phyloP scores from a whole-genome alignment of 495 filamentous ascomycete species.

The Aspergillus baeticus region DNA sequence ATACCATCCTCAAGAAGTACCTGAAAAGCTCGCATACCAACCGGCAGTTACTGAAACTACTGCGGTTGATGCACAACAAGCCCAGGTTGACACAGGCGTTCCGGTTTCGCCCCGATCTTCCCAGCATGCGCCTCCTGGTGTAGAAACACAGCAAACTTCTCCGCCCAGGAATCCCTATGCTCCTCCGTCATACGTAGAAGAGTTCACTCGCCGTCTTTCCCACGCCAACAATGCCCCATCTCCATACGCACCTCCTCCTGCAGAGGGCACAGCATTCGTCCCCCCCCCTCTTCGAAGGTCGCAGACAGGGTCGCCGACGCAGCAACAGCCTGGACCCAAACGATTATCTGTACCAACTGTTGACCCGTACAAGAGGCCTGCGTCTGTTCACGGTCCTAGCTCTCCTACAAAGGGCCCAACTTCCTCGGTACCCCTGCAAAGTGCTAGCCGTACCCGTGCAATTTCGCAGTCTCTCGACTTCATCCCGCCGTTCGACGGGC shows the following conservation, averaged over 20 bases:
- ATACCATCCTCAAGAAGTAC: conserved; percentile 31
- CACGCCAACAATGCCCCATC: conserved; percentile 38
- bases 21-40: conserved; percentile 26
- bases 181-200: conserved; percentile 52
- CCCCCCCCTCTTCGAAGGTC: conserved; percentile 75
- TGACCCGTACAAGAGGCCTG: conserved; percentile 63
- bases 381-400: conserved; percentile 60
- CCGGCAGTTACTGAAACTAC: conserved; percentile 24
- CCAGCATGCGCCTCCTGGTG: background rate
- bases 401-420: conserved; percentile 46
- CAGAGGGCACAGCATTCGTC: conserved; percentile 31
- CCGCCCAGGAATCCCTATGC: conserved; percentile 39
- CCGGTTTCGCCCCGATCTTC: conserved; percentile 14
- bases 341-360: conserved; percentile 41
- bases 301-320: conserved; percentile 82
- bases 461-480: conserved; percentile 51
- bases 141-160: conserved; percentile 20
- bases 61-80: conserved; percentile 20
- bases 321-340: conserved; percentile 48
- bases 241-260: conserved; percentile 26
- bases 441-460: conserved; percentile 27
- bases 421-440: conserved; percentile 34
- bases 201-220: conserved; percentile 47
- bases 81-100: conserved; percentile 20
- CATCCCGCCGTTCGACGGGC: conserved; percentile 73